A percentile compares a stretch with the other conserved stretches of the same genome.
Conservation (phyloP, 2,329 filamentous ascomycete genomes). For the Cryphonectria nitschkei region DNA sequence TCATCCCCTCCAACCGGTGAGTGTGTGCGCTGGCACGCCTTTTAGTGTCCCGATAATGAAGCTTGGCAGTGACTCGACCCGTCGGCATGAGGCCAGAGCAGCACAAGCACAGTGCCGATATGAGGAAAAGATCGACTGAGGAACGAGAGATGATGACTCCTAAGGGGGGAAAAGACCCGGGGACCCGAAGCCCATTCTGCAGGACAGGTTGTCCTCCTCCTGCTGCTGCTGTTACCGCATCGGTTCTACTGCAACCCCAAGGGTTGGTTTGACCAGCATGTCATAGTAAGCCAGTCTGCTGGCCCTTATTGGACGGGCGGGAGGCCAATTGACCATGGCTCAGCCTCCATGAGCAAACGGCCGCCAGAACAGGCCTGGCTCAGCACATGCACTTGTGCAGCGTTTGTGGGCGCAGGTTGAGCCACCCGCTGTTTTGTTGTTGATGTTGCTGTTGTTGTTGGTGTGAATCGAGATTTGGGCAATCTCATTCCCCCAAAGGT, state of each 20-base stretch:
- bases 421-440: not conserved
- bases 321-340: not conserved
- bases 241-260: not conserved
- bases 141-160: not conserved
- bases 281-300: not conserved
- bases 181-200: not conserved
- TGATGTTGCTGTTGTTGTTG: not conserved
- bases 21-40: not conserved
- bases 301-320: conserved; percentile 9
- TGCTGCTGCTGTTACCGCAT: not conserved
- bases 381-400: conserved; percentile 1
- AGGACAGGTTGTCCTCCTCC: not conserved
- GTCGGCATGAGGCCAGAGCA: conserved; percentile 1
- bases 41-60: not conserved
- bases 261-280: conserved; percentile 16
- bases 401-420: not conserved
- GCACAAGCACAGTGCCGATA: conserved; percentile 8
- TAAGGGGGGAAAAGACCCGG: not conserved
- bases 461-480: not conserved
- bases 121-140: not conserved
- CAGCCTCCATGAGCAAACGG: conserved; percentile 1
- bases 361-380: conserved; percentile 17
- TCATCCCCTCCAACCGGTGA: not conserved
- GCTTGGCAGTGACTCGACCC: not conserved
- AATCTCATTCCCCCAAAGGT: too few species aligned